A percentile compares a stretch with the other conserved stretches of the same genome.
Evolutionary conservation across 306 rosid genomes (phyloP).

Genomic region (Trichosanthes cucumerina): DNA sequence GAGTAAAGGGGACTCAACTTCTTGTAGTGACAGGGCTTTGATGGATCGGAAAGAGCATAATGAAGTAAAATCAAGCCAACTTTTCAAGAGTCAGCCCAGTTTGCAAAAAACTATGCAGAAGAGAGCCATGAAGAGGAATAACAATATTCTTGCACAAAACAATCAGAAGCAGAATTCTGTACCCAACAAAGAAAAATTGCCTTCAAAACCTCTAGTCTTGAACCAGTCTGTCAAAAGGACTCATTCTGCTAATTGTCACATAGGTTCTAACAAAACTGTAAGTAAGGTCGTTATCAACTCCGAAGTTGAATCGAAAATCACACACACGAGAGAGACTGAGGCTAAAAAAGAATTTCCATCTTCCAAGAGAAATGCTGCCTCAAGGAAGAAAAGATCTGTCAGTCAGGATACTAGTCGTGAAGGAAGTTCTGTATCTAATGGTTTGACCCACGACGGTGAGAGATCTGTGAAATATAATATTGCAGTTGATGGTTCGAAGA

Average conservation of each 20-base stretch:
- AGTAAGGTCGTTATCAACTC: conserved; percentile 32
- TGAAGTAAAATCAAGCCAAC: conserved; percentile 37
- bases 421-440: conserved; percentile 26
- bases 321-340: conserved; percentile 27
- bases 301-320: conserved; percentile 32
- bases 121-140: conserved; percentile 31
- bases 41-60: conserved; percentile 38
- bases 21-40: conserved; percentile 26
- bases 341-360: conserved; percentile 30
- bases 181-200: conserved; percentile 30
- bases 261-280: conserved; percentile 28
- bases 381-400: conserved; percentile 28
- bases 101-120: conserved; percentile 32
- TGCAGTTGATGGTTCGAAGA: conserved; percentile 31
- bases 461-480: conserved; percentile 47
- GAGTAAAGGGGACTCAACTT: conserved; percentile 27
- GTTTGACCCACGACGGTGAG: conserved; percentile 20
- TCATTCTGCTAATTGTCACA: conserved; percentile 26
- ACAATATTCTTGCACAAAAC: conserved; percentile 49
- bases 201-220: conserved; percentile 31
- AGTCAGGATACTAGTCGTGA: conserved; percentile 21
- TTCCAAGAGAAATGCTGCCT: conserved; percentile 22
- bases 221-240: conserved; percentile 29
- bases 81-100: conserved; percentile 32
- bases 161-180: conserved; percentile 72